Evolutionary conservation across 2,329 filamentous ascomycete genomes (phyloP), one percentile per base, ranked within the genome.

Genomic region (Ophiostoma pallidulum): DNA sequence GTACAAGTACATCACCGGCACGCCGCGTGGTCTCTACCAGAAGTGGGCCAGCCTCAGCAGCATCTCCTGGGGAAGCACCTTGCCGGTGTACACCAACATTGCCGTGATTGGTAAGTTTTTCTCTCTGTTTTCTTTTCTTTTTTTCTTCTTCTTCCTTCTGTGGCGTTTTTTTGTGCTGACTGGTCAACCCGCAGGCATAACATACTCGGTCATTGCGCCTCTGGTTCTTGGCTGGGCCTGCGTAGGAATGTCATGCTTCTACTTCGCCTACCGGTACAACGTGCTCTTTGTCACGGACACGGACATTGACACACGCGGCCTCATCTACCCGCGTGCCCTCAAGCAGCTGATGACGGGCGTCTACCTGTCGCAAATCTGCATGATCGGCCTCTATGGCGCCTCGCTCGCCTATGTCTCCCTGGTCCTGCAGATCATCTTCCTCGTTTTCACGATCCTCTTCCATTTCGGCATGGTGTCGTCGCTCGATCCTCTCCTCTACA

Each of bases 241-340:
- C 4, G 69, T 91, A 36, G 88, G 84, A 32, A 76, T 95, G 54
- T 76, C 71, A 33, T 69, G 94, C 43, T 89, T 94, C 69, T 94
- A 94, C 64, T 73, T 88, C 44, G 85, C 86, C 45, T 95, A 88
- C 69, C 79, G 86, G 28, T 94, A 95, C 74, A 90, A 92, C 66
- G 65, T 95, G 43, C 72, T 95, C 19, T 95, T 86, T 61, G 86
- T 94, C 13, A 82, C 80, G 38, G 83, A 89, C 56, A 77, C 85
- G 13, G 71, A 80, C 52, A 82, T 95, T 54, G 90, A 97, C 61
- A 96, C 89, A 29, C 88, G 88, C 58, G 92, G 92, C 42, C 79
- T 91, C n/a, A 82, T 89, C 59, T 97, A 95, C 62, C 84, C 88
- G 1, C 84, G 88, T 26, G 91, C 88, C 9, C 73, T 97, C 39